These are phyloP conservation scores for Trichosporon coremiiforme DNA, from an alignment of 1,284 basidiomycete species.

Conservation along the genomic window DNA sequence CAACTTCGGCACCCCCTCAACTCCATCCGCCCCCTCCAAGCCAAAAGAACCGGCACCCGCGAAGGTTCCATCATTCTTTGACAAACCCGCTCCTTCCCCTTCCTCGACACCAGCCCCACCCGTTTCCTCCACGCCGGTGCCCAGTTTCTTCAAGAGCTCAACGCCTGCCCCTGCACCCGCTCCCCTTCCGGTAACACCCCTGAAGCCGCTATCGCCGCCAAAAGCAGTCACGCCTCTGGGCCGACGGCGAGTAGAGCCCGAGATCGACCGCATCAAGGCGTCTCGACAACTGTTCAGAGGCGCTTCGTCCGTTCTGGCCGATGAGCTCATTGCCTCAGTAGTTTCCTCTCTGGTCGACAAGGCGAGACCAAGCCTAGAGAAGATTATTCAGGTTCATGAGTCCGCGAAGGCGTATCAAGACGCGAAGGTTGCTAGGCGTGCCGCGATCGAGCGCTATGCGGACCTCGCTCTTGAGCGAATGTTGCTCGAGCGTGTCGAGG, in stretches of 20 bases:
- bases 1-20: constrained; percentile 1
- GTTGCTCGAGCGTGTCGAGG: constrained; percentile 25
- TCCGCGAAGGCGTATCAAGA: constrained; percentile 32
- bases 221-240: neutral
- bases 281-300: constrained; percentile 20
- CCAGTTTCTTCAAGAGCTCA: constrained; percentile 34
- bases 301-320: constrained; percentile 30
- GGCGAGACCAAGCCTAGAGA: constrained; percentile 27
- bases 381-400: constrained; percentile 34
- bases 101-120: constrained; percentile 14
- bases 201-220: neutral
- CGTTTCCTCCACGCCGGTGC: neutral
- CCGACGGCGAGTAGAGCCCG: constrained; percentile 17
- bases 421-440: constrained; percentile 27
- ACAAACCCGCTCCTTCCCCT: constrained; percentile 12
- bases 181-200: constrained; percentile 2
- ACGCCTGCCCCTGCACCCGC: neutral
- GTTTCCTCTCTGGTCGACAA: constrained; percentile 33
- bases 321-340: constrained; percentile 38
- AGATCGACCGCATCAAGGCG: constrained; percentile 24
- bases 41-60: constrained; percentile 2
- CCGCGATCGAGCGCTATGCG: constrained; percentile 32
- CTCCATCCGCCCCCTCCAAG: neutral
- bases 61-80: constrained; percentile 22
- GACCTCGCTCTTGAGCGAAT: constrained; percentile 23